Conservation (phyloP, 306 rosid genomes). For the Casuarina glauca region DNA sequence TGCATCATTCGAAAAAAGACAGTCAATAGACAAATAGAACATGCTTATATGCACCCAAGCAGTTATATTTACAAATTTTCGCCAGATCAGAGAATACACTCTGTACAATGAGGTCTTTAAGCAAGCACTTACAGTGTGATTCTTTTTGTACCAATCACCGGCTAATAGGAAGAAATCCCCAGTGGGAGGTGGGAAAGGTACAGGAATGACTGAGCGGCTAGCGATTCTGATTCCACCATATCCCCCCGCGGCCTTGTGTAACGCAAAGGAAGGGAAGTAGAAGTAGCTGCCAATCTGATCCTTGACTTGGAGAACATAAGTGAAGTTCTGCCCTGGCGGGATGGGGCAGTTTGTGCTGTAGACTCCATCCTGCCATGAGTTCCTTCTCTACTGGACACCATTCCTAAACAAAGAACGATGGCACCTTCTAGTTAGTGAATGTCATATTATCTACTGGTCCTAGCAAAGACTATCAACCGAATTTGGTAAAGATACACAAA, state of each 20-base stretch:
- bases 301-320: too few species aligned
- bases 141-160: conserved; percentile 79
- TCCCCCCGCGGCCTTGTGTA: conserved; percentile 93
- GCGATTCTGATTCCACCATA: conserved; percentile 66
- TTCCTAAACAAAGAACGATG: conserved; percentile 47
- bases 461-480: background rate
- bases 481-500: background rate
- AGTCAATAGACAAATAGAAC: background rate
- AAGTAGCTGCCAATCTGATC: too few species aligned
- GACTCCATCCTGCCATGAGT: too few species aligned
- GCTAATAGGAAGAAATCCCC: conserved; percentile 76
- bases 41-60: too few species aligned
- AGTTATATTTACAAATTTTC: too few species aligned
- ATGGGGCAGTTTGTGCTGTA: too few species aligned
- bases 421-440: background rate
- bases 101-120: conserved; percentile 1
- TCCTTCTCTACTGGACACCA: conserved; percentile 83
- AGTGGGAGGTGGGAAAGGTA: conserved; percentile 76
- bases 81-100: too few species aligned
- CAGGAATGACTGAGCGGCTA: conserved; percentile 72
- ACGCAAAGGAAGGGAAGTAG: conserved; percentile 78
- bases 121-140: conserved; percentile 65
- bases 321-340: too few species aligned
- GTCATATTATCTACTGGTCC: background rate
- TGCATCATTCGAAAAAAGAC: conserved; percentile 23